Conservation (phyloP, 2,329 filamentous ascomycete species). For the Epichloe glyceriae region DNA sequence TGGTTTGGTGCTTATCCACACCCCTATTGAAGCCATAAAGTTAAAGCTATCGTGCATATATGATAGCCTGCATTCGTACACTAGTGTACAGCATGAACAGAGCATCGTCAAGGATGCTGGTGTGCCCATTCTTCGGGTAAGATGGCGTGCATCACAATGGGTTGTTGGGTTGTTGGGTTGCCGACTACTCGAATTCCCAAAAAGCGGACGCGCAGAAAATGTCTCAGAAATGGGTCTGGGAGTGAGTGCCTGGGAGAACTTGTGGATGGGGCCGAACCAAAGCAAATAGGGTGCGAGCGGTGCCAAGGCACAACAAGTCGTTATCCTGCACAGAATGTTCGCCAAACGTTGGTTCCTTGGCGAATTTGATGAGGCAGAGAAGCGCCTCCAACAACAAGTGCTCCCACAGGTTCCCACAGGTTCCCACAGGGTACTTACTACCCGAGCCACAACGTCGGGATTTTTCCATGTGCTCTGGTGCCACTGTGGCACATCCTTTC, state of each 20-base stretch:
- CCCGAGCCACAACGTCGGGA: not conserved
- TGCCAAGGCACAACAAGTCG: not conserved
- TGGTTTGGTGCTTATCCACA: not conserved
- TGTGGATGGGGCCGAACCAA: not conserved
- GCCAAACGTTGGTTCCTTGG: too few relatives aligned
- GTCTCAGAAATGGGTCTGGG: not conserved
- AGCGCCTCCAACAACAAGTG: too few relatives aligned
- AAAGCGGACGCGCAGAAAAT: not conserved
- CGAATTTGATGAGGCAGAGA: too few relatives aligned
- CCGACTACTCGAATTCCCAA: not conserved
- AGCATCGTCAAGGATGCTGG: not conserved
- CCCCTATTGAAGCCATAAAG: not conserved
- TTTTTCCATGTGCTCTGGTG: not conserved
- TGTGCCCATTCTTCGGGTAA: not conserved
- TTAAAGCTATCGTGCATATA: not conserved
- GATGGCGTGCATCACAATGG: not conserved
- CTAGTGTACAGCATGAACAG: not conserved
- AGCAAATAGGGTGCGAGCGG: not conserved
- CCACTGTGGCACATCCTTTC: not conserved
- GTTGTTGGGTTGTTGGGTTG: not conserved
- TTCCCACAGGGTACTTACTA: too few relatives aligned
- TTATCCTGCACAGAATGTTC: too few relatives aligned
- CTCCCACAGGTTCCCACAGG: too few relatives aligned
- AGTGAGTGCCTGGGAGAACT: not conserved
- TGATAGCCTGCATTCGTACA: not conserved